Conservation (phyloP, 2,329 filamentous ascomycete genomes). For the Penicillium sp. region DNA sequence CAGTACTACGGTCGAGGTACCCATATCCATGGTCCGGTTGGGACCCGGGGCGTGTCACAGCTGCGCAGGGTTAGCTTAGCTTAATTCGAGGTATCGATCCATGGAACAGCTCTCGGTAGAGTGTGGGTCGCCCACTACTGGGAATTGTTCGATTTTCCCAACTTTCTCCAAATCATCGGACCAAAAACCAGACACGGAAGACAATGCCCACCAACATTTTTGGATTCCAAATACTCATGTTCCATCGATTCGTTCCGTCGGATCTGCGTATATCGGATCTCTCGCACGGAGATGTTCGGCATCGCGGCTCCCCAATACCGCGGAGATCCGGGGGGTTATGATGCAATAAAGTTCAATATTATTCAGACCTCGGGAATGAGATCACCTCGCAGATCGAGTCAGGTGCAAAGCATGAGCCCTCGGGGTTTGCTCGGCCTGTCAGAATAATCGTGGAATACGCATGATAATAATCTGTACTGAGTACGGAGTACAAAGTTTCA, state of each 20-base stretch:
- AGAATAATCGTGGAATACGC: neutral
- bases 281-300: neutral
- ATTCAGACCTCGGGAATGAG: neutral
- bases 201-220: neutral
- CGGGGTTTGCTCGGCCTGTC: neutral
- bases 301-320: neutral
- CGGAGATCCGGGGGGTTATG: neutral
- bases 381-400: neutral
- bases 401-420: neutral
- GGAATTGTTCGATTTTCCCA: neutral
- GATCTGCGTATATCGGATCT: neutral
- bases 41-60: constrained; percentile 5
- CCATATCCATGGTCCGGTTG: constrained; percentile 12
- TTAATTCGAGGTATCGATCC: neutral
- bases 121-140: constrained; percentile 4
- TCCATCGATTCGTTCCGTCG: neutral
- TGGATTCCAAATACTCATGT: neutral
- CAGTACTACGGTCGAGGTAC: constrained; percentile 16
- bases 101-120: neutral
- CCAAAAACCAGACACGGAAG: neutral
- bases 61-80: constrained; percentile 1
- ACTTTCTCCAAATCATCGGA: neutral
- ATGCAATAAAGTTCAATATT: neutral
- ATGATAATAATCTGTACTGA: no score
- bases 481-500: no score